A percentile compares a stretch with the other conserved stretches of the same genome.
phyloP scores from a whole-genome alignment of 352 stramenopile genomes.

The Phytophthora rubi region DNA sequence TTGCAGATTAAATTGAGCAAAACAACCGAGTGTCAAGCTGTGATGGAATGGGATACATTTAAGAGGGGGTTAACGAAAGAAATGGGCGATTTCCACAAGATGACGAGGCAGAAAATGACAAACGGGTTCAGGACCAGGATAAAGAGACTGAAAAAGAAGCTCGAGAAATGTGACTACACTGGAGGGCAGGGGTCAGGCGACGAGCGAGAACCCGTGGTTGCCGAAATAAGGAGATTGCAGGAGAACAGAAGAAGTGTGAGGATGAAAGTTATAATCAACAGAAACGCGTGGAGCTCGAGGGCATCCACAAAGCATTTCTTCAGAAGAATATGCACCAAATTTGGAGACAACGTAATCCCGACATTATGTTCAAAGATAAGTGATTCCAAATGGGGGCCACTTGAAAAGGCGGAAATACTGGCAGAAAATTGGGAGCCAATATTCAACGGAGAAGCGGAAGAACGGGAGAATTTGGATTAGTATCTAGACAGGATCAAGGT shows the following conservation, averaged over 20 bases:
- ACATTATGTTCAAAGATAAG: neutral
- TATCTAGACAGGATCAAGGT: neutral
- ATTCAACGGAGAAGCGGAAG: neutral
- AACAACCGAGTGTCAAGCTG: neutral
- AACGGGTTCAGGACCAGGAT: too few relatives aligned
- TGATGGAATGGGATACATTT: too few relatives aligned
- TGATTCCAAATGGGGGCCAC: neutral
- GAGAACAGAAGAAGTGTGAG: neutral
- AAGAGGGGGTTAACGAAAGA: too few relatives aligned
- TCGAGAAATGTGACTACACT: too few relatives aligned
- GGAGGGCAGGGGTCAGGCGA: too few relatives aligned
- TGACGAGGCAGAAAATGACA: too few relatives aligned
- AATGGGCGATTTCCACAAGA: too few relatives aligned
- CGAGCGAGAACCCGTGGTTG: neutral
- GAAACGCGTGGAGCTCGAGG: slow-evolving; percentile 1
- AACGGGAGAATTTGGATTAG: neutral
- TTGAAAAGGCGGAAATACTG: slow-evolving; percentile 9
- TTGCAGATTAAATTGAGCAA: neutral
- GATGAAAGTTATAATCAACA: neutral
- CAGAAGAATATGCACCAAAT: slow-evolving; percentile 6
- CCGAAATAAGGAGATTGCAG: neutral
- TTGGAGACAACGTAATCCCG: neutral
- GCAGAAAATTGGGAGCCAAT: neutral
- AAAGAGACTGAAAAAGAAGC: too few relatives aligned
- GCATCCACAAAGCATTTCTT: slow-evolving; percentile 3